Percentiles rank a stretch among this genome's conserved stretches.
Conservation (phyloP, 176 grass and related monocot species). For the Saccharum spontaneum region DNA sequence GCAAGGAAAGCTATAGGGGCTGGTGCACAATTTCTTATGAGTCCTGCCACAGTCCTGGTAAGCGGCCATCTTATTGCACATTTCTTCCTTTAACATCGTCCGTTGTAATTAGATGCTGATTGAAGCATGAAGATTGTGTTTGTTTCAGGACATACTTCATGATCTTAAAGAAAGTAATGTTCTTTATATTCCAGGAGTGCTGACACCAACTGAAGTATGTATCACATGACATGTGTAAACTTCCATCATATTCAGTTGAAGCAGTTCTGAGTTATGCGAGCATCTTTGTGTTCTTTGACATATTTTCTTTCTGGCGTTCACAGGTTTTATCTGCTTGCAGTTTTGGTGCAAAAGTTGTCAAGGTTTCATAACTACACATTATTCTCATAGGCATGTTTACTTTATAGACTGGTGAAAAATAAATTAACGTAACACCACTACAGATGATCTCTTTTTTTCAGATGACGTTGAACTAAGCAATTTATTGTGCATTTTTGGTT, state of each 20-base stretch:
- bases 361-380: slow-evolving; percentile 47
- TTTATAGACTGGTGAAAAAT: not conserved
- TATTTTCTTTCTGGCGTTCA: slow-evolving; percentile 23
- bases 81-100: not conserved
- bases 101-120: not conserved
- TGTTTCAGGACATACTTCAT: slow-evolving; percentile 76
- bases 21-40: slow-evolving; percentile 90
- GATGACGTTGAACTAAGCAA: not conserved
- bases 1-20: slow-evolving; percentile 69
- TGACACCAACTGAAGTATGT: slow-evolving; percentile 89
- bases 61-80: slow-evolving; percentile 1
- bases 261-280: not conserved
- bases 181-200: slow-evolving; percentile 87
- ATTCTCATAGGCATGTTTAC: slow-evolving; percentile 22
- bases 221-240: slow-evolving; percentile 20
- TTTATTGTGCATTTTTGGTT: not conserved
- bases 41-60: slow-evolving; percentile 80
- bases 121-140: slow-evolving; percentile 16
- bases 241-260: not conserved
- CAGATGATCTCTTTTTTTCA: not conserved
- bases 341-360: slow-evolving; percentile 69
- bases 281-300: slow-evolving; percentile 13
- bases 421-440: not conserved
- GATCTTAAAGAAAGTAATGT: slow-evolving; percentile 54
- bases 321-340: slow-evolving; percentile 80